Base-by-base conservation (phyloP, 768 basidiomycete genomes). In the Cystobasidium onofrii region DNA sequence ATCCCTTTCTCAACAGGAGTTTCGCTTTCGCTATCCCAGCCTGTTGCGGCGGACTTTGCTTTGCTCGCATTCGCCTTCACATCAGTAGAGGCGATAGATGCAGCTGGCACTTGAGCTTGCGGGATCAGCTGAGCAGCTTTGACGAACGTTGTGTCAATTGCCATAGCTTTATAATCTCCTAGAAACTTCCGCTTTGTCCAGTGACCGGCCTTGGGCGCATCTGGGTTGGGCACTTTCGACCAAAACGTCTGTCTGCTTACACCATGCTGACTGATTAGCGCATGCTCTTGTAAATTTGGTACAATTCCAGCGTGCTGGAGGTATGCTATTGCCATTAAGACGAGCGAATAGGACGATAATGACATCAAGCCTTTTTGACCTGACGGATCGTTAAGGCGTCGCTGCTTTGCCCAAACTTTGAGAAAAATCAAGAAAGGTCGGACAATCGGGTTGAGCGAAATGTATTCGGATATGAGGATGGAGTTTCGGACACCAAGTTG, bases 331-430 rank as follows among this genome's bases (percentile, higher is more conserved):
- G 85, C 85, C 87, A 89, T 88, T 76, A 89, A 78, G 12, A 84
- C 81, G 27, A 87, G 78, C 0, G 87, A 83, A 79, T 88, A 89
- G 75, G 87, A 88, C 74, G 85, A 88, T 77, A 88, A 87, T 1
- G 84, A 84, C 1, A 76, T 64, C 0, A 80, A 76, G 1, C 75
- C 76, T 0, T 54, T 70, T 13, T 29, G 34, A 0, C 78, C 76
- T 20, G 81, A 78, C 0, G 87, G 84, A 20, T 79, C 78, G 77
- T 88, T 88, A 54, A 88, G 79, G 0, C 82, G 84, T 3, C 84
- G 81, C 29, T 84, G 82, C 67, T 84, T 84, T 13, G 88, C 87
- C 88, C 88, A 89, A 20, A 78, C 74, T 79, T 89, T 88, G 79
- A 89, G 82, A 39, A 82, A 79, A 57, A 80, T 77, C 7, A 87